Evolutionary conservation across 2,329 filamentous ascomycete species (phyloP), one percentile per base, ranked within the genome.

Genomic region (Paracorniculantispora psalliotae): DNA sequence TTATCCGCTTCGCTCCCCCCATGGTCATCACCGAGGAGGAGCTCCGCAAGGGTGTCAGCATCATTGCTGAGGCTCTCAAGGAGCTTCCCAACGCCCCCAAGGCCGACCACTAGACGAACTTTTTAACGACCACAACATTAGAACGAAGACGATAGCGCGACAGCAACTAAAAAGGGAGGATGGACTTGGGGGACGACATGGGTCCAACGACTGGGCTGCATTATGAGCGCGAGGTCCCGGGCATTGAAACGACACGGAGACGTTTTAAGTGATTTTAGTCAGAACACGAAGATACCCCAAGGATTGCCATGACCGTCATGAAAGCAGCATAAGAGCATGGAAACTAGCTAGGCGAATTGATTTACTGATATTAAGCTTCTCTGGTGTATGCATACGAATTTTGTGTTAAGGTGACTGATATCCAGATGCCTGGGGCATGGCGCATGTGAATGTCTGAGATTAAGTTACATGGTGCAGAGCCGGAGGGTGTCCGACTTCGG

Each of bases 1-100:
- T 99, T 73, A 99, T 99, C 72, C 90, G 94, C 60, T 88, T 99
- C 62, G 94, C 94, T n/a, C 94, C 94, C 49, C 94, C 94, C 21
- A 80, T 99, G 57, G 92, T 99, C 64, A 97, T 99, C 69, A 92
- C 88, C 26, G 92, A 97, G 69, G 83, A 88, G 61, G 86, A 99
- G 76, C 88, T 99, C 65, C 81, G 86, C 66, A 83, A 86, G 69
- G 89, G 93, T 1, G 73, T 97, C 57, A 73, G 73, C 55, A 93
- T 94, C 68, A 96, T 99, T 70, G 82, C 86, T 62, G 87, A 92
- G 70, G 87, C 93, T 15, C 81, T 97, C 68, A 79, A 82, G 65
- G 92, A 97, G 74, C 81, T 99, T 56, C 92, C 92, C 2, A 86
- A 68, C 25, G 73, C 71, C n/a, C 69, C 72, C 63, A 72, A 74